These are phyloP conservation scores for Russula olivacea DNA, from an alignment of 768 basidiomycete genomes.

Conservation along the genomic window DNA sequence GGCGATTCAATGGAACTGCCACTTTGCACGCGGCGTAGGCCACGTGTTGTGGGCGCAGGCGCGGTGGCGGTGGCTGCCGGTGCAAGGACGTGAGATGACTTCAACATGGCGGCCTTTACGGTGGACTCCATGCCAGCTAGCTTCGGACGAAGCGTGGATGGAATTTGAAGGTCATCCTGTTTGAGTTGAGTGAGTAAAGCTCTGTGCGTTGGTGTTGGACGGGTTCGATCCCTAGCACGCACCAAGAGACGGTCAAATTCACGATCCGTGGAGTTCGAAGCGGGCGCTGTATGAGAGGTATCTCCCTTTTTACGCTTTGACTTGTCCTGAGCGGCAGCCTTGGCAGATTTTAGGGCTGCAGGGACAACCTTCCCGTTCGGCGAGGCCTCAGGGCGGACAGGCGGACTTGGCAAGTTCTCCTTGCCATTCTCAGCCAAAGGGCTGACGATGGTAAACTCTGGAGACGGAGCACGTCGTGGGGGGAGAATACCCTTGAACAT, in stretches of 20 bases:
- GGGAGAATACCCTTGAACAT: constrained; percentile 85
- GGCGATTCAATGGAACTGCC: constrained; percentile 61
- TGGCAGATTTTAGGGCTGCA: constrained; percentile 33
- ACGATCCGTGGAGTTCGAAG: constrained; percentile 45
- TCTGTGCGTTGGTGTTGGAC: background rate
- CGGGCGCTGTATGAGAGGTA: constrained; percentile 28
- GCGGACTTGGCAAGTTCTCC: constrained; percentile 46
- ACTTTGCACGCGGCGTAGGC: constrained; percentile 65
- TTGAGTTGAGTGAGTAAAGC: background rate
- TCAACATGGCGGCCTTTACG: constrained; percentile 89
- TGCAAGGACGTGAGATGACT: constrained; percentile 57
- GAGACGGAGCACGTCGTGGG: constrained; percentile 55
- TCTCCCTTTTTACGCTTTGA: constrained; percentile 38
- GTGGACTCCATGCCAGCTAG: constrained; percentile 74
- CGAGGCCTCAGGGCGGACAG: constrained; percentile 16
- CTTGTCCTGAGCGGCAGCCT: constrained; percentile 34
- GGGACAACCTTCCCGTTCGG: constrained; percentile 26
- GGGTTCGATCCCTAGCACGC: constrained; percentile 28
- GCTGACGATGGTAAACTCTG: constrained; percentile 72
- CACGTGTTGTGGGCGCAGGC: constrained; percentile 50
- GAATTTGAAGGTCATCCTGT: constrained; percentile 88
- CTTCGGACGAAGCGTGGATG: constrained; percentile 67
- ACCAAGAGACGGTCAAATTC: constrained; percentile 83
- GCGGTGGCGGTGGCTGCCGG: constrained; percentile 28
- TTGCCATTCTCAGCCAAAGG: constrained; percentile 49